Evolutionary conservation across 176 grass and related monocot genomes (phyloP), one percentile per base, ranked within the genome.

Genomic region (Microstegium vimineum): DNA sequence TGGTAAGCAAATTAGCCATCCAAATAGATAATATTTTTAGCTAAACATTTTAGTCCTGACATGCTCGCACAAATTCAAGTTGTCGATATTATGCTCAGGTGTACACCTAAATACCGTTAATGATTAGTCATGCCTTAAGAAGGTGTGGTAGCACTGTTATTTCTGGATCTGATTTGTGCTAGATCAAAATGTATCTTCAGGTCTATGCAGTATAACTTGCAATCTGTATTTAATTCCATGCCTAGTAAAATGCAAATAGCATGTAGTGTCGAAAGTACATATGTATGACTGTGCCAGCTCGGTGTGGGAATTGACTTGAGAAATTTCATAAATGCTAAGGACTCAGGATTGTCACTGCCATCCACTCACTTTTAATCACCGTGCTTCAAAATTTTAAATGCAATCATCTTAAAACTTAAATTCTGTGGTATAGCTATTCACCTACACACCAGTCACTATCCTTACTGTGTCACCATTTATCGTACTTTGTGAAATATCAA

Each of bases 1-100:
- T 95, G 93, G 96, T 99, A 88, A 94, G 88, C 45, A 87, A 68
- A 73, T 74, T 81, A 81, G 51, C 42, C 71, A 77, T 80, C 33
- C n/a, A 56, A 82, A 30, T 67, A 81, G 6, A 73, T 77, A 20
- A 28, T 16, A 52, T 51, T 47, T 31, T 41, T 33, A 20, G 12
- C 59, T 32, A 26, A 78, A 72, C 31, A 45, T 60, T 20, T 22
- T 26, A 72, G 23, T 32, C 17, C 43, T 66, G 62, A 34, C 68
- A 30, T 86, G 7, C 33, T 45, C 66, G 32, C 32, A 74, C 32
- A 65, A 23, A 14, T 27, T 81, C 23, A 75, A 57, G 45, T 34
- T 56, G 28, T 23, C 9, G 56, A 60, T 56, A 56, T 80, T 51
- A 31, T 79, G 41, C 47, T 66, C 22, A 57, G 40, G 57, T n/a